Conservation (phyloP, 805 yeast species). For the Ogataea trehaloabstinens region DNA sequence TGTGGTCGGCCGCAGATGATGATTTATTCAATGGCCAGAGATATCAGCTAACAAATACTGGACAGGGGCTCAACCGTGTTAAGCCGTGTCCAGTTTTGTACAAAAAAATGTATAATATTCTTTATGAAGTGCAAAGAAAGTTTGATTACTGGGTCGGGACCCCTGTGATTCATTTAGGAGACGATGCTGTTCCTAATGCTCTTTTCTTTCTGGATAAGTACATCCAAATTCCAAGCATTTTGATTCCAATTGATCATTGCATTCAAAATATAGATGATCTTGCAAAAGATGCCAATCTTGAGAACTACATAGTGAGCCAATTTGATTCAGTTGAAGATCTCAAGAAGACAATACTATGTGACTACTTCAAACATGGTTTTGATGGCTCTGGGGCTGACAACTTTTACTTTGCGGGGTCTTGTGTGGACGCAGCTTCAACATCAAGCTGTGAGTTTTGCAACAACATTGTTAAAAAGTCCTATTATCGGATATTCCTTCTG, state of each 20-base stretch:
- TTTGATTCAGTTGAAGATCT: conserved; percentile 56
- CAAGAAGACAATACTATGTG: conserved; percentile 45
- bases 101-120: conserved; percentile 67
- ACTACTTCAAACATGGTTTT: conserved; percentile 58
- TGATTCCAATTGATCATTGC: conserved; percentile 68
- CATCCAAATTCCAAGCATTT: conserved; percentile 72
- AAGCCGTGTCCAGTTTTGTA: conserved; percentile 70
- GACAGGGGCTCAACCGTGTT: conserved; percentile 77
- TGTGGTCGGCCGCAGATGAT: conserved; percentile 76
- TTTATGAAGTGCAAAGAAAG: conserved; percentile 64
- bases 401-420: conserved; percentile 79
- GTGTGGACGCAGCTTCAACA: conserved; percentile 80
- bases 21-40: conserved; percentile 58
- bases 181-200: conserved; percentile 82
- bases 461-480: conserved; percentile 63
- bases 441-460: conserved; percentile 85
- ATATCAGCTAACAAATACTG: conserved; percentile 66
- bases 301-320: conserved; percentile 53
- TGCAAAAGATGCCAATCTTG: conserved; percentile 44
- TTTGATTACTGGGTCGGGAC: conserved; percentile 74
- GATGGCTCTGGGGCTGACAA: conserved; percentile 86
- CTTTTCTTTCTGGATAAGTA: conserved; percentile 76
- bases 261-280: conserved; percentile 54
- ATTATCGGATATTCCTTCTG: conserved; percentile 56
- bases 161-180: conserved; percentile 77